Evolutionary conservation across 2,329 filamentous ascomycete species (phyloP).

Genomic region (Periconia digitata): DNA sequence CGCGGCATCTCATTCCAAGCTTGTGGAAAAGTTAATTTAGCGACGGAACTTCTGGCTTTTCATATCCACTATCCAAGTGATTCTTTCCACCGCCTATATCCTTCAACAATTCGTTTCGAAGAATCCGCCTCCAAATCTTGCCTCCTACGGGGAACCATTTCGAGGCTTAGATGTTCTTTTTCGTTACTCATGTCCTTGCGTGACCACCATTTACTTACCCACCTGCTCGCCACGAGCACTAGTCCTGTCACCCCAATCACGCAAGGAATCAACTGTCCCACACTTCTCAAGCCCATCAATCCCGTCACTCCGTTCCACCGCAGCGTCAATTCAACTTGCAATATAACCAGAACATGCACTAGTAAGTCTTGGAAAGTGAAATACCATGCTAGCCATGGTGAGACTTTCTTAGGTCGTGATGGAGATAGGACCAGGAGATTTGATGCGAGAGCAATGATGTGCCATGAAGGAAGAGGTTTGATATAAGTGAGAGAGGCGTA

Average conservation of each 20-base stretch:
- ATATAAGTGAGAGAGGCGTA: neutral
- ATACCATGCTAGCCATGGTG: neutral
- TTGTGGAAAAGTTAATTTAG: no score
- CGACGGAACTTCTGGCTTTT: no score
- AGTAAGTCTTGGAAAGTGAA: slow-evolving; percentile 2
- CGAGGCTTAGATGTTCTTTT: neutral
- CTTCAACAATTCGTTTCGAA: no score
- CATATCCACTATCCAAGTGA: no score
- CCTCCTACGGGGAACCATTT: no score
- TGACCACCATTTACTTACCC: slow-evolving; percentile 3
- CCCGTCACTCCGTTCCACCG: slow-evolving; percentile 13
- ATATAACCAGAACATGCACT: slow-evolving; percentile 12
- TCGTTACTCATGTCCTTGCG: neutral
- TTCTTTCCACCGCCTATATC: no score
- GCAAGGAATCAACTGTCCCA: slow-evolving; percentile 18
- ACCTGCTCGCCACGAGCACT: slow-evolving; percentile 3
- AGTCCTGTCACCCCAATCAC: slow-evolving; percentile 13
- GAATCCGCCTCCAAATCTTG: no score
- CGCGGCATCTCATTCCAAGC: no score
- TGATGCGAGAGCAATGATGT: neutral
- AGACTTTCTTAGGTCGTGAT: neutral
- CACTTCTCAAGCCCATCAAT: slow-evolving; percentile 6
- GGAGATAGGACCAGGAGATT: neutral
- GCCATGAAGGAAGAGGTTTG: neutral
- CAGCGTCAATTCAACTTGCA: slow-evolving; percentile 15